A percentile compares a stretch with the other conserved stretches of the same genome.
These are phyloP conservation scores for Suillus cothurnatus DNA, from an alignment of 768 basidiomycete genomes.

Conservation along the genomic window DNA sequence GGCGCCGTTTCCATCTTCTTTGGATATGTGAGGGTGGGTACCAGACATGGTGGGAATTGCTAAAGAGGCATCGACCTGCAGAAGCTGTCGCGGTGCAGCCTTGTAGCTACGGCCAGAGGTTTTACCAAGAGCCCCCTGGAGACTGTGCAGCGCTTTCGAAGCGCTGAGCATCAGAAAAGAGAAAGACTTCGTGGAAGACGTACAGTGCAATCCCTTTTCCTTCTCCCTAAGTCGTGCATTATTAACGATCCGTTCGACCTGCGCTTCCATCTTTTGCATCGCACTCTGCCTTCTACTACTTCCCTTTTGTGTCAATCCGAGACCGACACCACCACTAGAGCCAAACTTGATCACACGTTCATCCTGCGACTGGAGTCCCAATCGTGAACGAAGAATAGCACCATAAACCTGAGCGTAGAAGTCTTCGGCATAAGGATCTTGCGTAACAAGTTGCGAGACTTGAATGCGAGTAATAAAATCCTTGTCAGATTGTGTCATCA, in stretches of 20 bases:
- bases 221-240: constrained; percentile 86
- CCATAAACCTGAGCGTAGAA: constrained; percentile 98
- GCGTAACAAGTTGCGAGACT: constrained; percentile 95
- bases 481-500: constrained; percentile 98
- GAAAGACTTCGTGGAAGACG: constrained; percentile 24
- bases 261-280: constrained; percentile 91
- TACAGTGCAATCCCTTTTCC: constrained; percentile 71
- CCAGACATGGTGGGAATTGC: constrained; percentile 39
- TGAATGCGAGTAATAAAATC: constrained; percentile 99
- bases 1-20: constrained; percentile 58
- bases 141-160: constrained; percentile 61
- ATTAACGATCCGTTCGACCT: constrained; percentile 95
- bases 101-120: constrained; percentile 93
- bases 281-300: constrained; percentile 76
- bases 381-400: constrained; percentile 76
- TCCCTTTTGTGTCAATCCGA: constrained; percentile 68
- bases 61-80: constrained; percentile 76
- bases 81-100: constrained; percentile 93
- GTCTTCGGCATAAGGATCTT: constrained; percentile 97
- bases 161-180: not conserved
- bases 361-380: constrained; percentile 71
- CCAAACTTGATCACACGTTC: constrained; percentile 87
- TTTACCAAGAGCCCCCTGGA: constrained; percentile 93
- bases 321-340: constrained; percentile 79
- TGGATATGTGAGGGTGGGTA: constrained; percentile 53